Base-by-base conservation (phyloP, 345 rosid species). In the Acer negundo region DNA sequence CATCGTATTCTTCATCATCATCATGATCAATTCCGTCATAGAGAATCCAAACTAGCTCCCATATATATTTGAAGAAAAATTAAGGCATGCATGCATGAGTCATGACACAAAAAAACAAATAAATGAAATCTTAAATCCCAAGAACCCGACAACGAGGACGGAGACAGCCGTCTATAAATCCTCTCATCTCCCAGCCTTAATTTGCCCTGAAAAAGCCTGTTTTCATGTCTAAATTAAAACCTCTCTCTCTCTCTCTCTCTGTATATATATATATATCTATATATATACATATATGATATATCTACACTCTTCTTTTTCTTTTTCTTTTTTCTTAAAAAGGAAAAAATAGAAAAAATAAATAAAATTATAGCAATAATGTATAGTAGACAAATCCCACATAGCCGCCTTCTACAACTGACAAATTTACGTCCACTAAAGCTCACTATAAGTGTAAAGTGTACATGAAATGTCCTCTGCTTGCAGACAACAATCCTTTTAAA, bases 401-500 rank as follows among this genome's bases (percentile, higher is more conserved):
- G 81, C 82, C 78, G 81, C 75, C 83, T 69, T 68, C 67, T 77
- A 11, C 20, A 65, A 31, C 86, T 82, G 83, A 67, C 84, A 82
- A 44, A 56, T 62, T 66, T 74, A 63, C 78, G 62, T 53, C 75
- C 61, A 7, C 28, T 11, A 26, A 62, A 28, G 38, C 31, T 51
- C 31, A 31, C 76, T 44, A 59, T 6, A 47, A 72, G 55, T 49
- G 46, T 47, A 26, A 47, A 72, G 55, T 49, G 46, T 47, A 26
- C 73, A 72, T 59, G 66, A 58, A 61, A 53, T 79, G 79, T 74
- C 80, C 9, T 70, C 46, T 53, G 42, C 15, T 0, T 20, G 56
- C 82, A 80, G 89, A 82, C 87, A 84, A 62, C 64, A 55, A 84
- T 85, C 84, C 88, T 76, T 80, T 80, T 62, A 78, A 84, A 82